A percentile compares a stretch with the other conserved stretches of the same genome.
Evolutionary conservation across 2,329 filamentous ascomycete species (phyloP).

Genomic region (Colletotrichum tamarilloi): DNA sequence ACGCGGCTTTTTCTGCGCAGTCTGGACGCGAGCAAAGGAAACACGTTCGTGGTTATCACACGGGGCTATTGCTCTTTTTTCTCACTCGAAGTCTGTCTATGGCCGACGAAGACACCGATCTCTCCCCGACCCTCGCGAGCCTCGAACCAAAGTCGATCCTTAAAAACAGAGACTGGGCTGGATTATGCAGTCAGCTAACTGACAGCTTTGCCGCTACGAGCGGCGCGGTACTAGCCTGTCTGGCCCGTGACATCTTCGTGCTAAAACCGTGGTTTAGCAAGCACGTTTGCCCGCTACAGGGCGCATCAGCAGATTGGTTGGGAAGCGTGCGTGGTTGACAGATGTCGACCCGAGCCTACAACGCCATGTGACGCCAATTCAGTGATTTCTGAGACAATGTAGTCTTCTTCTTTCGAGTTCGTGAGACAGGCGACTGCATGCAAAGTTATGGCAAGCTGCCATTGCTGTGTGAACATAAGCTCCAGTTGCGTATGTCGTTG

Average conservation of each 20-base stretch:
- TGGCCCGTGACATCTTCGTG: background rate
- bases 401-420: background rate
- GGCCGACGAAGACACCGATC: background rate
- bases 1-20: background rate
- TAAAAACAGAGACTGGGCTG: background rate
- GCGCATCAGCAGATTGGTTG: background rate
- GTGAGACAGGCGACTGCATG: background rate
- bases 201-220: background rate
- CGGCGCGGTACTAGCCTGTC: background rate
- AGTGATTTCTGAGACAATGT: background rate
- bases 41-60: background rate
- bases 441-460: background rate
- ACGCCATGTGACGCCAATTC: background rate
- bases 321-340: background rate
- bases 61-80: background rate
- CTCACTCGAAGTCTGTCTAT: background rate
- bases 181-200: background rate
- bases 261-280: background rate
- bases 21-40: background rate
- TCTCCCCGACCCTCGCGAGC: too few species aligned
- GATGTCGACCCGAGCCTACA: background rate
- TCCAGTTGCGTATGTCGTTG: background rate
- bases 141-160: background rate
- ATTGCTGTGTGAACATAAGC: background rate
- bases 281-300: conserved; percentile 2